phyloP scores from a whole-genome alignment of 331 rosid genomes.

The Quercus tomentella region DNA sequence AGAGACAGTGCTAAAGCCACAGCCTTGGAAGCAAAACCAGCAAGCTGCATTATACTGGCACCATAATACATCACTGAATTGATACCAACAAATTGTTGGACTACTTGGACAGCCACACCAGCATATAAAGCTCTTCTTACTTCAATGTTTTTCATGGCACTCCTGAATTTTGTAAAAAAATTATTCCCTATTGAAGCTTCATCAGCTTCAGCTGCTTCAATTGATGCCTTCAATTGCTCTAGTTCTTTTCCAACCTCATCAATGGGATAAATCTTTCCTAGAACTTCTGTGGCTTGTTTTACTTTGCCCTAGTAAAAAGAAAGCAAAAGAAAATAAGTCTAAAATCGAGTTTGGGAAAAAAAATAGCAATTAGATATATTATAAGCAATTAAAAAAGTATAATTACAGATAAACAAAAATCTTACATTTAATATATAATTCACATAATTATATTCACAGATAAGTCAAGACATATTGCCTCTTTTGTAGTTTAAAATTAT shows the following conservation, averaged over 20 bases:
- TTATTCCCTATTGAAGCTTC: slow-evolving; percentile 35
- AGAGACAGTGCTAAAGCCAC: slow-evolving; percentile 83
- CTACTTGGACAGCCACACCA: slow-evolving; percentile 60
- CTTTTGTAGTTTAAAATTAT: too few species aligned
- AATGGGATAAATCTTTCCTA: slow-evolving; percentile 37
- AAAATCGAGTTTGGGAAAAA: not conserved
- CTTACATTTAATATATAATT: too few species aligned
- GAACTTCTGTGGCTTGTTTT: slow-evolving; percentile 44
- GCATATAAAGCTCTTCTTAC: slow-evolving; percentile 69
- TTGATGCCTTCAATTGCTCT: slow-evolving; percentile 46
- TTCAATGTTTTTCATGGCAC: slow-evolving; percentile 34
- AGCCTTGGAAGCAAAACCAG: slow-evolving; percentile 72
- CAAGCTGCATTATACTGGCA: slow-evolving; percentile 81
- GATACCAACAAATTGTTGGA: slow-evolving; percentile 80
- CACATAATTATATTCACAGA: too few species aligned
- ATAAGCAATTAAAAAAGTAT: too few species aligned
- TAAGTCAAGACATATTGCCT: too few species aligned
- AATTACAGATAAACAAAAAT: too few species aligned
- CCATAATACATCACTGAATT: slow-evolving; percentile 89
- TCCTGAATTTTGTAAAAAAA: slow-evolving; percentile 25
- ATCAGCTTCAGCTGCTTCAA: slow-evolving; percentile 43
- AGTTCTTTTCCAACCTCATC: slow-evolving; percentile 59
- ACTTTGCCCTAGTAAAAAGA: slow-evolving; percentile 36
- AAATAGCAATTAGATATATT: too few species aligned
- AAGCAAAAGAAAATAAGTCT: not conserved